Evolutionary conservation across 345 rosid species (phyloP).

Genomic region (Linum usitatissimum): DNA sequence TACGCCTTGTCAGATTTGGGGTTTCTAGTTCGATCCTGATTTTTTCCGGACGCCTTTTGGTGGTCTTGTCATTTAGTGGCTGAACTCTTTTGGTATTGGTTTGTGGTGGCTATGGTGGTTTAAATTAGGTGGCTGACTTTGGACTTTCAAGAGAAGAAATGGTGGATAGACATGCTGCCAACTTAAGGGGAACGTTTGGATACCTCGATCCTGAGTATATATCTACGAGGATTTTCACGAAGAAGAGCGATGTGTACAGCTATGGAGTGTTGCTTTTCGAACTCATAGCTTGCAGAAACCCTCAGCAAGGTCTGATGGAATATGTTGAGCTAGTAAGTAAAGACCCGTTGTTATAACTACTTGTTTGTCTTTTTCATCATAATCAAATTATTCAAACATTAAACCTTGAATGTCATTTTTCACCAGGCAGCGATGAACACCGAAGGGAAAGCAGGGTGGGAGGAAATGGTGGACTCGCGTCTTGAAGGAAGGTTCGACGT

Average conservation of each 20-base stretch:
- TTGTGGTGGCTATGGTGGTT: constrained; percentile 6
- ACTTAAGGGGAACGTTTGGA: constrained; percentile 86
- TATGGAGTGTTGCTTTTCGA: constrained; percentile 93
- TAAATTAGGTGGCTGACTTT: constrained; percentile 80
- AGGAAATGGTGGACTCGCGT: constrained; percentile 82
- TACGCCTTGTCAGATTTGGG: not conserved
- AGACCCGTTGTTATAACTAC: too few species aligned
- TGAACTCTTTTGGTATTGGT: not conserved
- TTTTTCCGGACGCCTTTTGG: not conserved
- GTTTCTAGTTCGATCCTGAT: too few species aligned
- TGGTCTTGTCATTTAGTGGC: not conserved
- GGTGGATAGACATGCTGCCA: constrained; percentile 67
- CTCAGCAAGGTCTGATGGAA: constrained; percentile 95
- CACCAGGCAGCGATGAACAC: constrained; percentile 78
- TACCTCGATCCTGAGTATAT: constrained; percentile 96
- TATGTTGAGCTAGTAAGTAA: constrained; percentile 65
- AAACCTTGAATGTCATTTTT: not conserved
- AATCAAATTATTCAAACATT: too few species aligned
- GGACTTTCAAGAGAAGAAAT: constrained; percentile 97
- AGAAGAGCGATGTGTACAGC: constrained; percentile 96
- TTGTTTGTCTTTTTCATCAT: too few species aligned
- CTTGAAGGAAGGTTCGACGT: constrained; percentile 60
- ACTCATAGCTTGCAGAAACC: constrained; percentile 88
- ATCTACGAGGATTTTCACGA: constrained; percentile 69
- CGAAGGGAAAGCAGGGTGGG: constrained; percentile 92